phyloP scores from a whole-genome alignment of 148 eudicot genomes.

The Vaccinium myrtillus region DNA sequence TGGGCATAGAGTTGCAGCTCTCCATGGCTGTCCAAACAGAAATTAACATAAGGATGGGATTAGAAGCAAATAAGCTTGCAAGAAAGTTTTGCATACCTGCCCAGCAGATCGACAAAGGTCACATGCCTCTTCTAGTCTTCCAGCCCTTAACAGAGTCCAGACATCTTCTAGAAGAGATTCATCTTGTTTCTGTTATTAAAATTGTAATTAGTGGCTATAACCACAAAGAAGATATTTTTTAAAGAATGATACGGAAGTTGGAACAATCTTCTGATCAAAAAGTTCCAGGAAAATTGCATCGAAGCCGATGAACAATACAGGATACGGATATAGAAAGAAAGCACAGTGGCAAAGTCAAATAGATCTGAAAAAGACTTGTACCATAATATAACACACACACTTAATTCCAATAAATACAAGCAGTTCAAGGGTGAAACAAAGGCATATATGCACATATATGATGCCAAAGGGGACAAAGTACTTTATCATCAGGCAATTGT shows the following conservation, averaged over 20 bases:
- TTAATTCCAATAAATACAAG: not conserved
- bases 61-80: slow-evolving; percentile 9
- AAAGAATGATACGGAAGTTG: not conserved
- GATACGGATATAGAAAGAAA: not conserved
- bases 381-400: not conserved
- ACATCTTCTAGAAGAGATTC: slow-evolving; percentile 94
- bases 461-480: slow-evolving; percentile 27
- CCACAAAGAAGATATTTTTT: slow-evolving; percentile 1
- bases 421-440: not conserved
- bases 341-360: not conserved
- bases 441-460: not conserved
- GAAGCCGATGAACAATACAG: not conserved
- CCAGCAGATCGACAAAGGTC: slow-evolving; percentile 96
- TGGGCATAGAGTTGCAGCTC: slow-evolving; percentile 78
- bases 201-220: slow-evolving; percentile 1
- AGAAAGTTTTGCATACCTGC: slow-evolving; percentile 53
- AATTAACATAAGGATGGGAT: slow-evolving; percentile 18
- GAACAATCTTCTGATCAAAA: not conserved
- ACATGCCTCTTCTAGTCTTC: slow-evolving; percentile 90
- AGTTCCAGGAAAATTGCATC: slow-evolving; percentile 6
- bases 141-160: slow-evolving; percentile 88
- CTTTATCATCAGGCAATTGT: slow-evolving; percentile 86
- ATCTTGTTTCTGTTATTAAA: slow-evolving; percentile 72
- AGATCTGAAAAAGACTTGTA: not conserved
- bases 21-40: slow-evolving; percentile 73